Base-by-base conservation (phyloP, 169 alveolate species). In the Eimeria acervulina region DNA sequence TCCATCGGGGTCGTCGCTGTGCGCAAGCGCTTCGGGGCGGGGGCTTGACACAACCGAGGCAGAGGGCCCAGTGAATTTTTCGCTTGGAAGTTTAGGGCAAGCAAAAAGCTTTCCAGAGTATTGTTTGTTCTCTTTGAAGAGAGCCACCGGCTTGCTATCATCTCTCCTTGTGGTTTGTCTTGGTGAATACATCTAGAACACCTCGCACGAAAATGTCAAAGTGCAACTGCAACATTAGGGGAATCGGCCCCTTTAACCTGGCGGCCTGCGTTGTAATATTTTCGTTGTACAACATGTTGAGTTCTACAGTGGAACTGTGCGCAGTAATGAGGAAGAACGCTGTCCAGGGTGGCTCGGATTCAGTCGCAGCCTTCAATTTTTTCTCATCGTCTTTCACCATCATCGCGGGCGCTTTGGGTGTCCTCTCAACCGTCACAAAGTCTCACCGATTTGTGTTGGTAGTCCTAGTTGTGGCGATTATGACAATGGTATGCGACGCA, bases 291-390 rank as follows among this genome's bases (percentile, higher is more conserved):
- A 93, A 66, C 31, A 42, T 93, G 66, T 28, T 93, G 68, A 78
- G 87, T 59, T 85, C 96, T 4, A 93, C 96, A 1, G 76, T 93
- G 2, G 96, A 93, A 91, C 84, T 93, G n/a, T 93, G 96, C n/a
- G 31, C 84, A 21, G 76, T 66, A 5, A 15, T 66, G 66, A 78
- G 93, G 33, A 78, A 40, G 19, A 38, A 36, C 38, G 68, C 88
- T 61, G 6, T 31, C 13, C 72, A 33, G 42, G 51, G 70, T 23
- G 87, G 74, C 36, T 52, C 84, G 13, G 85, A 93, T 17, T 21
- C 87, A 13, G 66, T 93, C 42, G 28, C 81, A 21, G 72, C 91
- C 55, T 93, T 93, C 38, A 93, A 93, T 40, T 61, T 80, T 19
- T 40, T 87, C 19, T 93, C 96, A 21, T 93, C 96, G 87, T 85